Evolutionary conservation across 2,329 filamentous ascomycete species (phyloP).

Genomic region (Dothistroma septosporum): DNA sequence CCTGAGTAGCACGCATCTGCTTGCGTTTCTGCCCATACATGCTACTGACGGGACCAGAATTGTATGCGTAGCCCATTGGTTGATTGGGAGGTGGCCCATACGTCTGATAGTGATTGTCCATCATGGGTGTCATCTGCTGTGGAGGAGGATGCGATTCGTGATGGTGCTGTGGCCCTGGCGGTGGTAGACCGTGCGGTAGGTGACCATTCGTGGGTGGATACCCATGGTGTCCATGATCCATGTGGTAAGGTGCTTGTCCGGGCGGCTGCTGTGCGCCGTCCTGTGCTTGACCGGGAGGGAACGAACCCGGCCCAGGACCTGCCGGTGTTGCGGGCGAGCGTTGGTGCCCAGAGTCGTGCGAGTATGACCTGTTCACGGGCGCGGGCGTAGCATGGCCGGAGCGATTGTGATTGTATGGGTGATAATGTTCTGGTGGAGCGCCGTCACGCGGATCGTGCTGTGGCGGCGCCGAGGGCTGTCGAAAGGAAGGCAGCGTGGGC

Average conservation of each 20-base stretch:
- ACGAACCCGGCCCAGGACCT: slow-evolving; percentile 18
- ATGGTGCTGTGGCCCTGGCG: slow-evolving; percentile 19
- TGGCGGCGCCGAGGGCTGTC: slow-evolving; percentile 24
- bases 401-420: slow-evolving; percentile 30
- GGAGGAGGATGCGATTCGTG: slow-evolving; percentile 26
- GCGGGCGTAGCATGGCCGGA: slow-evolving; percentile 37
- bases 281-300: slow-evolving; percentile 14
- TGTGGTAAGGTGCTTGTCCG: slow-evolving; percentile 21
- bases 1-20: slow-evolving; percentile 37
- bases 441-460: slow-evolving; percentile 28
- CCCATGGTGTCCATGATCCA: slow-evolving; percentile 33
- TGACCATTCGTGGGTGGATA: slow-evolving; percentile 30
- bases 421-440: slow-evolving; percentile 21
- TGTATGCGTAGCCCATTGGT: slow-evolving; percentile 23
- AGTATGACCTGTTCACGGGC: slow-evolving; percentile 33
- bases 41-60: slow-evolving; percentile 25
- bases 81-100: slow-evolving; percentile 22
- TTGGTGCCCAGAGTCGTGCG: slow-evolving; percentile 32
- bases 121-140: slow-evolving; percentile 29
- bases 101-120: slow-evolving; percentile 27
- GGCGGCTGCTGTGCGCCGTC: slow-evolving; percentile 26
- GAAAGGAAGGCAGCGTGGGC: slow-evolving; percentile 26
- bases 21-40: slow-evolving; percentile 30
- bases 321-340: slow-evolving; percentile 36
- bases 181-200: slow-evolving; percentile 25